Evolutionary conservation across 768 basidiomycete species (phyloP).

Genomic region (Tylopilus vinaceipallidus): DNA sequence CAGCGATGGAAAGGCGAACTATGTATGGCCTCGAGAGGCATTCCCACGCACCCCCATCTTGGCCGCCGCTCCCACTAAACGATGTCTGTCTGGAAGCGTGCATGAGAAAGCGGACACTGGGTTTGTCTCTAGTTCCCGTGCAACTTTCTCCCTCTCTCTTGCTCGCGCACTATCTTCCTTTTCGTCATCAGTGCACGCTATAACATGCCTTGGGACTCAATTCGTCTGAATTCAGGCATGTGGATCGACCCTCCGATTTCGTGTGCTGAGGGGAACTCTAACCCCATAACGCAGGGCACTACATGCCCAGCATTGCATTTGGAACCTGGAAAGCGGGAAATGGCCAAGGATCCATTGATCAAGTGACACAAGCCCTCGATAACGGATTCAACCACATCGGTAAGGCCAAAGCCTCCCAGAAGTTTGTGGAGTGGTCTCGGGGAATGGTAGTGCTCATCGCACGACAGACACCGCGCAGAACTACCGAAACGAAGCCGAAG

Average conservation of each 20-base stretch:
- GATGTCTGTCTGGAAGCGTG: neutral
- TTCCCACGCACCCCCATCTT: neutral
- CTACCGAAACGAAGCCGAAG: conserved; percentile 61
- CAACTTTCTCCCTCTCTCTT: neutral
- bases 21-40: neutral
- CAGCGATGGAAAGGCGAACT: neutral
- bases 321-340: conserved; percentile 67
- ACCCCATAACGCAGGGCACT: conserved; percentile 35
- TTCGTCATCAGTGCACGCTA: neutral
- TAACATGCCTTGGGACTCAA: conserved; percentile 59
- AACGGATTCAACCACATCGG: conserved; percentile 65
- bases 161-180: neutral
- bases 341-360: conserved; percentile 48
- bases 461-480: conserved; percentile 57
- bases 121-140: neutral
- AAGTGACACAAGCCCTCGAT: conserved; percentile 60
- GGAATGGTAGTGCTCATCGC: neutral
- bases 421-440: neutral
- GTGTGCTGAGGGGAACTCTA: neutral
- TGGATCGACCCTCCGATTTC: neutral
- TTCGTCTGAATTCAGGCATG: conserved; percentile 60
- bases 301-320: conserved; percentile 51
- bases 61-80: neutral
- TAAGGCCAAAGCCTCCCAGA: conserved; percentile 24
- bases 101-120: neutral